Conservation (phyloP, 805 yeast genomes). For the Candida silvicultrix region DNA sequence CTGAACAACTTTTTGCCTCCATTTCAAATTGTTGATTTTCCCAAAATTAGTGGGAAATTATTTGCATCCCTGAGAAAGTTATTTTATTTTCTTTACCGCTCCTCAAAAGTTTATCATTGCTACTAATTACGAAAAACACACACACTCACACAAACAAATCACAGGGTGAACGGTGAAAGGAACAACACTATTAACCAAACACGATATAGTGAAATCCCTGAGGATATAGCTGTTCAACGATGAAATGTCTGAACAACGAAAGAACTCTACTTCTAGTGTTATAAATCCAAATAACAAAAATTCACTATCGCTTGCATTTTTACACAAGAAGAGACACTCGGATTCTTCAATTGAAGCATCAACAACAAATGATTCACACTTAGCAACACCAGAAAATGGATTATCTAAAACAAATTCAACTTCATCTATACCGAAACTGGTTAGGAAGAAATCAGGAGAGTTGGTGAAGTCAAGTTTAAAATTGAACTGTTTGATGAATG, state of each 20-base stretch:
- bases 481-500: slow-evolving; percentile 28
- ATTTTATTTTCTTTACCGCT: no score
- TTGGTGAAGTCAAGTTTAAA: slow-evolving; percentile 70
- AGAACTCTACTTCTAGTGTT: slow-evolving; percentile 1
- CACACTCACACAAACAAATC: no score
- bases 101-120: no score
- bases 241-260: neutral
- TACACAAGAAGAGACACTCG: slow-evolving; percentile 16
- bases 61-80: no score
- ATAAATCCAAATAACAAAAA: neutral
- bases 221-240: neutral
- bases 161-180: no score
- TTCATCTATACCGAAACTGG: slow-evolving; percentile 29
- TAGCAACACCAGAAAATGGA: neutral
- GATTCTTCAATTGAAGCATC: slow-evolving; percentile 5
- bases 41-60: no score
- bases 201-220: no score
- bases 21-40: no score
- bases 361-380: neutral
- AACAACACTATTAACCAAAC: no score
- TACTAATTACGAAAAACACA: no score
- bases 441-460: slow-evolving; percentile 88
- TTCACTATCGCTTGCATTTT: slow-evolving; percentile 16
- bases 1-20: no score
- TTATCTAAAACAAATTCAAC: slow-evolving; percentile 1